These are phyloP conservation scores for Kentomonas sorsogonicus DNA, from an alignment of 208 protist species.

Conservation along the genomic window DNA sequence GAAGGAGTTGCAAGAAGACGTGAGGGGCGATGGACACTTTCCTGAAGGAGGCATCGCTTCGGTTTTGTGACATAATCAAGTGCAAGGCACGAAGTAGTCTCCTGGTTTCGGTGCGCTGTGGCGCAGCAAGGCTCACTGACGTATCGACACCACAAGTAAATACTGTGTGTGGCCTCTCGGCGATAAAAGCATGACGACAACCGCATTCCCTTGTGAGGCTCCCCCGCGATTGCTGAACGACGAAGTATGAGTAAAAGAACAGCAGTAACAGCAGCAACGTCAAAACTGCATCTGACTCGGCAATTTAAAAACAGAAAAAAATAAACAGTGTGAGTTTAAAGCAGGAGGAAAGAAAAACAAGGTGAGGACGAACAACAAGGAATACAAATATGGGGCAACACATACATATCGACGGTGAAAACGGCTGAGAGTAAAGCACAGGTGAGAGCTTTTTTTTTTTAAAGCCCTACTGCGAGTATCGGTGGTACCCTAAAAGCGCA, in stretches of 20 bases:
- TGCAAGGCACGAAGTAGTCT: no score
- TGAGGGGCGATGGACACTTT: constrained; percentile 26
- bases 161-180: no score
- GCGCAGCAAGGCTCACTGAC: constrained; percentile 24
- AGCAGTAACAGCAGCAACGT: constrained; percentile 7
- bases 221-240: no score
- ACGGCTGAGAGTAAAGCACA: background rate
- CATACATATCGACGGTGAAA: background rate
- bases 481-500: no score
- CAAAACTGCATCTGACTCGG: background rate
- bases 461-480: no score
- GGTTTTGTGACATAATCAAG: no score
- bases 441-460: no score
- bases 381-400: background rate
- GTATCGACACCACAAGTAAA: constrained; percentile 45
- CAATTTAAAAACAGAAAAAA: constrained; percentile 4
- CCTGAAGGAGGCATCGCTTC: constrained; percentile 35
- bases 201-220: no score
- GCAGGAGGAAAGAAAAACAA: constrained; percentile 7
- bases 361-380: constrained; percentile 6
- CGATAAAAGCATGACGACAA: background rate
- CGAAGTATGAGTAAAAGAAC: constrained; percentile 2
- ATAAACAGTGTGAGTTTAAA: background rate
- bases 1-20: background rate
- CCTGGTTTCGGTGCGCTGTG: no score